Conservation (phyloP, 257 asterid species). For the Fraxinus pennsylvanica region DNA sequence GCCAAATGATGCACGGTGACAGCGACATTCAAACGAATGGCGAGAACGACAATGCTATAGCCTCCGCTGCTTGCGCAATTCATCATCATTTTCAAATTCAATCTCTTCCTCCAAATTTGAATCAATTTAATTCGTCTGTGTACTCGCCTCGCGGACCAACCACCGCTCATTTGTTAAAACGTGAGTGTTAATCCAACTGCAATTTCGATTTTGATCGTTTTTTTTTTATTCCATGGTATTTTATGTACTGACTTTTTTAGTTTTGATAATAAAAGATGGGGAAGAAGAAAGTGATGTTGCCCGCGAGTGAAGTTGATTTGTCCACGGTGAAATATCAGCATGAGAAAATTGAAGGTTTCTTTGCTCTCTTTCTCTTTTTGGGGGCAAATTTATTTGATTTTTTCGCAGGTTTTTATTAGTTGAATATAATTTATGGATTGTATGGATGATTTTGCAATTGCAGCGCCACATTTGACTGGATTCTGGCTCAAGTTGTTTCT, state of each 20-base stretch:
- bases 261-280: conserved; percentile 45
- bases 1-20: neutral
- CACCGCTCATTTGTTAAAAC: neutral
- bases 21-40: neutral
- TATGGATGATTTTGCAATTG: conserved; percentile 20
- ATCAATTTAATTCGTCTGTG: neutral
- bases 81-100: neutral
- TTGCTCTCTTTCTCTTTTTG: neutral
- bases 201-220: neutral
- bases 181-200: conserved; percentile 21
- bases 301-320: conserved; percentile 74
- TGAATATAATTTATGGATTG: neutral
- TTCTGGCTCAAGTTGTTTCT: conserved; percentile 58
- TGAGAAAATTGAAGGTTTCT: conserved; percentile 63
- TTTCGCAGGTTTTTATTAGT: neutral
- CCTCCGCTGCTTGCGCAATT: neutral
- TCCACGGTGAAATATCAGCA: conserved; percentile 58
- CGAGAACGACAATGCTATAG: neutral
- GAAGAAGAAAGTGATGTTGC: conserved; percentile 78
- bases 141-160: neutral
- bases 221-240: neutral
- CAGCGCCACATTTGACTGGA: conserved; percentile 98
- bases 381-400: neutral
- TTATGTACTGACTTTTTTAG: neutral
- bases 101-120: neutral